Percentiles rank a stretch among this genome's conserved stretches.
These are phyloP conservation scores for Bryoerythrophyllum caledonicum DNA, from an alignment of 225 moss, liverwort and hornwort genomes.

Conservation along the genomic window DNA sequence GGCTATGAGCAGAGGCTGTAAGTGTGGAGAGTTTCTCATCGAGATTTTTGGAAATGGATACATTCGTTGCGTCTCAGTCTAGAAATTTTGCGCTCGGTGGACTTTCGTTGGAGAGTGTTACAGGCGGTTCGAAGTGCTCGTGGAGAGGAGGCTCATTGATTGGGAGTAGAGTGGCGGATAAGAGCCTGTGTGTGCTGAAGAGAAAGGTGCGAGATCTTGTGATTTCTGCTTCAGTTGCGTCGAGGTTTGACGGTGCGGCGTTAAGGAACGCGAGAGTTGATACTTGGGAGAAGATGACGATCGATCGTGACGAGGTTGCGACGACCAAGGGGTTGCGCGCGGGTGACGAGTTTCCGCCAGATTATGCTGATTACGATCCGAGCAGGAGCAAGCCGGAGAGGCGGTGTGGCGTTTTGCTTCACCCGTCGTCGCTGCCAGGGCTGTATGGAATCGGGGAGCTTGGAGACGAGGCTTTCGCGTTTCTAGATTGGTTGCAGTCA, in stretches of 20 bases:
- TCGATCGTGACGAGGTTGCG: constrained; percentile 23
- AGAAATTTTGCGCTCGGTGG: neutral
- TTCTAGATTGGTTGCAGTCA: constrained; percentile 47
- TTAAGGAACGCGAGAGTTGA: constrained; percentile 5
- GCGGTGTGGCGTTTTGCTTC: constrained; percentile 46
- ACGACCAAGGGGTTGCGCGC: constrained; percentile 4
- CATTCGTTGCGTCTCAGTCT: constrained; percentile 5
- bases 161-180: neutral
- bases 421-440: constrained; percentile 52
- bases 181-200: neutral
- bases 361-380: constrained; percentile 47
- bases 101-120: neutral
- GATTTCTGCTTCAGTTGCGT: constrained; percentile 14
- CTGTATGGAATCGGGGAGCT: constrained; percentile 49
- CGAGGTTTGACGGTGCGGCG: constrained; percentile 19
- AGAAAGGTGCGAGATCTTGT: neutral
- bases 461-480: constrained; percentile 39
- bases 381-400: constrained; percentile 26
- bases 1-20: constrained; percentile 20
- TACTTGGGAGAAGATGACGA: constrained; percentile 2
- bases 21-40: neutral
- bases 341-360: constrained; percentile 46
- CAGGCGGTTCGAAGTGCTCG: neutral
- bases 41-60: constrained; percentile 19
- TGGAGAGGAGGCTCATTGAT: neutral